phyloP scores from a whole-genome alignment of 306 rosid species.

The Hippophae gyantsensis region DNA sequence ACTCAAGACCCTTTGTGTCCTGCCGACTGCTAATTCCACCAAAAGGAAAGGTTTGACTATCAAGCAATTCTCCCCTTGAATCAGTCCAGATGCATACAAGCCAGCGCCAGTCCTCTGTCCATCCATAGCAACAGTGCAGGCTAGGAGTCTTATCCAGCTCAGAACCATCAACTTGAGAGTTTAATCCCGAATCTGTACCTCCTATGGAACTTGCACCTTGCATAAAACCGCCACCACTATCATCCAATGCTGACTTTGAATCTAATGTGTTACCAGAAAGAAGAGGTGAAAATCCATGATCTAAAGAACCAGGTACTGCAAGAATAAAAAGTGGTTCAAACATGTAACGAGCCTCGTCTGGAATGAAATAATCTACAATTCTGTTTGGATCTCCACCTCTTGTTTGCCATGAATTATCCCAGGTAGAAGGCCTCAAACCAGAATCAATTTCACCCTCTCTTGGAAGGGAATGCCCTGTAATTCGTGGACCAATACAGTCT shows the following conservation, averaged over 20 bases:
- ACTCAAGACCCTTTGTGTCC: conserved; percentile 94
- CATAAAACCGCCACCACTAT: conserved; percentile 56
- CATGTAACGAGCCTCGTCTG: conserved; percentile 78
- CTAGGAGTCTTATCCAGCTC: conserved; percentile 78
- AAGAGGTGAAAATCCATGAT: conserved; percentile 59
- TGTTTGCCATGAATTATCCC: conserved; percentile 97
- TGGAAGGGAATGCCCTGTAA: conserved; percentile 77
- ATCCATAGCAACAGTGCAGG: conserved; percentile 96
- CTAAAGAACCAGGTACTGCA: conserved; percentile 87
- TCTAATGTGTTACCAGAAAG: conserved; percentile 52
- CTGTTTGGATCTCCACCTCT: conserved; percentile 78
- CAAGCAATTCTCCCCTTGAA: conserved; percentile 92
- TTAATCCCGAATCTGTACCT: conserved; percentile 54
- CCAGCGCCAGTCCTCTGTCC: conserved; percentile 99
- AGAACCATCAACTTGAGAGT: conserved; percentile 59
- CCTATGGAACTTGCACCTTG: conserved; percentile 49
- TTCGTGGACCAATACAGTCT: conserved; percentile 81
- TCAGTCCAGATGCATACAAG: conserved; percentile 97
- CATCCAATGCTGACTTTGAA: conserved; percentile 68
- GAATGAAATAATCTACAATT: conserved; percentile 56
- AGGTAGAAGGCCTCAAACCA: conserved; percentile 66
- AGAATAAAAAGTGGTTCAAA: conserved; percentile 96
- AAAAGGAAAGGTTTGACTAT: conserved; percentile 83
- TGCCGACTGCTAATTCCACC: conserved; percentile 99
- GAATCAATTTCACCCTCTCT: conserved; percentile 97